A percentile compares a stretch with the other conserved stretches of the same genome.
phyloP scores from a whole-genome alignment of 108 stramenopile species.

The Fistulifera solaris region DNA sequence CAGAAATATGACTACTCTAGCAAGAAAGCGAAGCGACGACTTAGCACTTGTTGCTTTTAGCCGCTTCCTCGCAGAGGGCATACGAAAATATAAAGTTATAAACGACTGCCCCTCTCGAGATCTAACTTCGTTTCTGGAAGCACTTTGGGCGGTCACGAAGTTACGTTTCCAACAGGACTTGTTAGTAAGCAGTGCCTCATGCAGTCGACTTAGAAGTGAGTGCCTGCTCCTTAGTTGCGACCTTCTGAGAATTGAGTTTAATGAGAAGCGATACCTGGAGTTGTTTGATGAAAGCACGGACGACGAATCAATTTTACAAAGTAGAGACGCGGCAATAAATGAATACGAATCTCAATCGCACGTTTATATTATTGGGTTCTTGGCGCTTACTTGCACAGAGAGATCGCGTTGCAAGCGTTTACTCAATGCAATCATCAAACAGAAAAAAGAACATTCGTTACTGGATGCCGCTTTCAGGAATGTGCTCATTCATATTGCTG shows the following conservation, averaged over 20 bases:
- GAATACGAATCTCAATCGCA: not conserved
- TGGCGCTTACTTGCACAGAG: slow-evolving; percentile 7
- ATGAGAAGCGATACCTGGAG: slow-evolving; percentile 1
- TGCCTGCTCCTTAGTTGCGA: not conserved
- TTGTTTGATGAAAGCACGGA: slow-evolving; percentile 3
- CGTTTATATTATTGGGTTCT: slow-evolving; percentile 12
- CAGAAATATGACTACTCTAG: not conserved
- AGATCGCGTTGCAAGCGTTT: not conserved
- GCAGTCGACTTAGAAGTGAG: too few species aligned
- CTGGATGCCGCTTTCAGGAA: slow-evolving; percentile 5
- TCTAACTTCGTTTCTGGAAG: too few species aligned
- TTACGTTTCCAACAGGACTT: too few species aligned
- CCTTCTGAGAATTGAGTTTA: slow-evolving; percentile 1
- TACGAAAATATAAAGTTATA: not conserved
- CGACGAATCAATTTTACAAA: not conserved
- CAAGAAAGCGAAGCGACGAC: not conserved
- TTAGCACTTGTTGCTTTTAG: not conserved
- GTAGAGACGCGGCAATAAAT: not conserved
- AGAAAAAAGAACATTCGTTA: not conserved
- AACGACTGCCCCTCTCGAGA: not conserved
- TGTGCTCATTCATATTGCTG: slow-evolving; percentile 9
- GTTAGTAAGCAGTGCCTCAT: too few species aligned
- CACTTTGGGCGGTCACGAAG: too few species aligned
- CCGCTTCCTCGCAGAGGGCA: not conserved
- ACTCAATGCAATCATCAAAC: not conserved